Conservation (phyloP, 2,329 filamentous ascomycete genomes). For the Coniochaeta sp. region DNA sequence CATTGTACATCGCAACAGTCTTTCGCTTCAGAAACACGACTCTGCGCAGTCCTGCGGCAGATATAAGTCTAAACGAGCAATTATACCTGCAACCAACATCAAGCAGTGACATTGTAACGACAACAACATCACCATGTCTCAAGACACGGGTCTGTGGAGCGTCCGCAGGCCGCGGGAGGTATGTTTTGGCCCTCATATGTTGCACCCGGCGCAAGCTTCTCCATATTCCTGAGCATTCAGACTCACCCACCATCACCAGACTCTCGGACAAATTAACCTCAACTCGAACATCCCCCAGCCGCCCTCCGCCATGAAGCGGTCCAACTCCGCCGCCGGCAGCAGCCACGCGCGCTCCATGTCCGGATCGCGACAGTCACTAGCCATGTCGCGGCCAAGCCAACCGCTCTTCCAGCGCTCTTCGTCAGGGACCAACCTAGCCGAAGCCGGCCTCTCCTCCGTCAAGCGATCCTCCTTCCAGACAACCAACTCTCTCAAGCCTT, state of each 20-base stretch:
- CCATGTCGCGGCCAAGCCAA: conserved; percentile 74
- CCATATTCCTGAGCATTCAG: neutral
- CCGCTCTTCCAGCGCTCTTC: conserved; percentile 81
- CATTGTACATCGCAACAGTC: neutral
- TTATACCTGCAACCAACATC: neutral
- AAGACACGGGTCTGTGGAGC: conserved; percentile 82
- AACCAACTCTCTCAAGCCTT: conserved; percentile 60
- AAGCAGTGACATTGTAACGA: neutral
- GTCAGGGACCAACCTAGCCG: conserved; percentile 71
- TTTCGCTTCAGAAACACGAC: neutral
- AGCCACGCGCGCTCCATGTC: conserved; percentile 78
- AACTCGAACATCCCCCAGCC: conserved; percentile 86
- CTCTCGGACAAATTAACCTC: conserved; percentile 74
- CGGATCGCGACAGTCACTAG: conserved; percentile 77
- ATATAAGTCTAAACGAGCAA: neutral
- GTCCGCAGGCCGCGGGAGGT: conserved; percentile 89
- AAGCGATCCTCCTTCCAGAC: conserved; percentile 72
- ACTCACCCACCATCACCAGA: conserved; percentile 42
- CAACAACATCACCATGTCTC: conserved; percentile 56
- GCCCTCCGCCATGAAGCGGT: conserved; percentile 87
- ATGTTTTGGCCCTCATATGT: conserved; percentile 18
- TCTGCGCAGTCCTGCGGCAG: neutral
- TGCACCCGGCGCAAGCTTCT: conserved; percentile 4
- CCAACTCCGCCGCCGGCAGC: conserved; percentile 66
- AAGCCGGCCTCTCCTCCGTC: conserved; percentile 74